Conservation (phyloP, 108 stramenopile genomes). For the Nitzschia sp. region DNA sequence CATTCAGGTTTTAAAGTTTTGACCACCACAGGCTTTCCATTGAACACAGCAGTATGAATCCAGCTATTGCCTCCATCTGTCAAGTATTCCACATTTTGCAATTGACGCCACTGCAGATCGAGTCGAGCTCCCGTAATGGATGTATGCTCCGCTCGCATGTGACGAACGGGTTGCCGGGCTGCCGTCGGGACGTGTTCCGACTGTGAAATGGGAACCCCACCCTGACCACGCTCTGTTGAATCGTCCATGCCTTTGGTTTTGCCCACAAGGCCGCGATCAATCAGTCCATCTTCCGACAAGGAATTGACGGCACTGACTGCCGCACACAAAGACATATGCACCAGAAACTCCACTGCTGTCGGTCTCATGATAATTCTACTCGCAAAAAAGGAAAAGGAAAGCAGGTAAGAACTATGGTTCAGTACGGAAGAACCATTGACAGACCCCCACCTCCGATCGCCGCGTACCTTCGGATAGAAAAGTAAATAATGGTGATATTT, state of each 20-base stretch:
- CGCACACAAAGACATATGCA: conserved; percentile 81
- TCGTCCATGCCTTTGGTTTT: neutral
- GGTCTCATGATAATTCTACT: conserved; percentile 76
- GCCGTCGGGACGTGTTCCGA: conserved; percentile 20
- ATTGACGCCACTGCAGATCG: conserved; percentile 78
- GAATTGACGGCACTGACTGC: conserved; percentile 77
- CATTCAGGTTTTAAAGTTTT: conserved; percentile 91
- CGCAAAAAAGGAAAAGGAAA: conserved; percentile 1
- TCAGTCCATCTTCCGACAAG: conserved; percentile 67
- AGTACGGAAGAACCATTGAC: too few relatives aligned
- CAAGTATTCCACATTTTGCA: conserved; percentile 88
- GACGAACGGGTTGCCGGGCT: conserved; percentile 4
- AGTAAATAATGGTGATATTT: conserved; percentile 88
- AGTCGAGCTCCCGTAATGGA: conserved; percentile 79
- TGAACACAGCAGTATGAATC: conserved; percentile 88
- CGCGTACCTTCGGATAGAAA: conserved; percentile 78
- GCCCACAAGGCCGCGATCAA: conserved; percentile 16
- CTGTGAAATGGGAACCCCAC: neutral
- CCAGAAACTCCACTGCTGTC: conserved; percentile 81
- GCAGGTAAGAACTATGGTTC: neutral
- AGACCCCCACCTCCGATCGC: too few relatives aligned
- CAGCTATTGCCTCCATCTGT: conserved; percentile 92
- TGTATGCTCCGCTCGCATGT: conserved; percentile 40
- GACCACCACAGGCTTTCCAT: conserved; percentile 80
- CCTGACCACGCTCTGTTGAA: neutral